Base-by-base conservation (phyloP, 192 early-diverging fungal species). In the Endogone sp. region DNA sequence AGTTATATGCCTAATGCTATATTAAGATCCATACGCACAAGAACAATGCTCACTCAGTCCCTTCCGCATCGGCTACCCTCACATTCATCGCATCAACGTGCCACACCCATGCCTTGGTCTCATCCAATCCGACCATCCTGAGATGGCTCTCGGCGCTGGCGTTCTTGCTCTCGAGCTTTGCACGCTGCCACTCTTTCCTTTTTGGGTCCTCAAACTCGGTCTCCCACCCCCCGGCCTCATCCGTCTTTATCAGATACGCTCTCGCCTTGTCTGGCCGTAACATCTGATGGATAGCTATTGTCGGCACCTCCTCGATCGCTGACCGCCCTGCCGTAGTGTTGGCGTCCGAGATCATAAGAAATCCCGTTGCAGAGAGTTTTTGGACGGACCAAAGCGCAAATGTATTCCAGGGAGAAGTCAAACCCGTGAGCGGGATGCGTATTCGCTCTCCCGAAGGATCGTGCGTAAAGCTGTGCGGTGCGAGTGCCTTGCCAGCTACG, bases 161-260 rank as follows among this genome's bases (percentile, higher is more conserved):
- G 10, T 60, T 23, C 27, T 60, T 60, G 22, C 59, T 60, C 59
- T 8, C 59, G 10, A 60, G 27, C 27, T 60, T 60, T 6, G 24
- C 24, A 10, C 27, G 22, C 1, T 60, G 59, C 59, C 59, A 60
- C 59, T 23, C 59, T 10, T 10, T 28, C 27, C 59, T 60, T 28
- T 10, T 28, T 23, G 59, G 59, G 21, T 60, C 59, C 22, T 23
- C 22, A 60, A 60, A 60, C 22, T 60, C 59, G 24, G 59, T 60
- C 10, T 60, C 27, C 59, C 59, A 60, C 21, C 59, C 59, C 22
- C 27, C 59, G 9, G 59, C 21, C 37, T 49, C 37, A 6, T 28
- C 59, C 59, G 59, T 60, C 59, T 16, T 60, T 23, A 60, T 21
- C 59, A 60, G 21, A 60, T 60, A 60, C 22, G 59, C 59, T 6